phyloP scores from a whole-genome alignment of 169 alveolate species.

The Plasmodium ovale region DNA sequence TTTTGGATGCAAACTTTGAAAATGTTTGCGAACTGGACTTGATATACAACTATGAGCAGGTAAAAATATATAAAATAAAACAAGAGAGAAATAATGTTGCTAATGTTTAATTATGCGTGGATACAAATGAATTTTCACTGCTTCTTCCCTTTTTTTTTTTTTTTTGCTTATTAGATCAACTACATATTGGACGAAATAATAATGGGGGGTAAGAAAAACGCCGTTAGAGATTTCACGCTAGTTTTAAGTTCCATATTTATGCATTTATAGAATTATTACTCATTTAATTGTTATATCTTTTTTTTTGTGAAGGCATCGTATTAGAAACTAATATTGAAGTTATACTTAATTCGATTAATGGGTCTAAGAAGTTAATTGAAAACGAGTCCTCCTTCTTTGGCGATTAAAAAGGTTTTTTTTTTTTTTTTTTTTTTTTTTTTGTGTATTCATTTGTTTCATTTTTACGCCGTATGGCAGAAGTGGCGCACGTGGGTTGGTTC shows the following conservation, averaged over 20 bases:
- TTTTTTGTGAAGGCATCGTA: conserved; percentile 25
- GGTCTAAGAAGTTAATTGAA: conserved; percentile 63
- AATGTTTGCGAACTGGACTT: conserved; percentile 94
- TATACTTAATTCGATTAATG: conserved; percentile 55
- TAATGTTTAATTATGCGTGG: neutral
- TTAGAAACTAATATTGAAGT: conserved; percentile 75
- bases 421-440: neutral
- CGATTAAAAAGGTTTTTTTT: conserved; percentile 4
- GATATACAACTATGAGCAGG: conserved; percentile 92
- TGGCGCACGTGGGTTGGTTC: too few species aligned
- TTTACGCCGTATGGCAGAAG: too few species aligned
- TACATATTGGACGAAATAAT: conserved; percentile 92
- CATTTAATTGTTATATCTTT: neutral
- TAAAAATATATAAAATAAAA: conserved; percentile 7
- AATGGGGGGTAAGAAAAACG: conserved; percentile 87
- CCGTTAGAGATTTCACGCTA: neutral
- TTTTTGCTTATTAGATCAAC: conserved; percentile 80
- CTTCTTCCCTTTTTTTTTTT: conserved; percentile 1
- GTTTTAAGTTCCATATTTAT: neutral
- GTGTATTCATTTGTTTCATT: too few species aligned
- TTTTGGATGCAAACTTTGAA: conserved; percentile 89
- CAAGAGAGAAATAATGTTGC: neutral
- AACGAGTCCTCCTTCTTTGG: conserved; percentile 71
- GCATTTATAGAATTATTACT: neutral
- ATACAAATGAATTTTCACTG: too few species aligned